Evolutionary conservation across 257 asterid genomes (phyloP).

Genomic region (Nicotiana undulata): DNA sequence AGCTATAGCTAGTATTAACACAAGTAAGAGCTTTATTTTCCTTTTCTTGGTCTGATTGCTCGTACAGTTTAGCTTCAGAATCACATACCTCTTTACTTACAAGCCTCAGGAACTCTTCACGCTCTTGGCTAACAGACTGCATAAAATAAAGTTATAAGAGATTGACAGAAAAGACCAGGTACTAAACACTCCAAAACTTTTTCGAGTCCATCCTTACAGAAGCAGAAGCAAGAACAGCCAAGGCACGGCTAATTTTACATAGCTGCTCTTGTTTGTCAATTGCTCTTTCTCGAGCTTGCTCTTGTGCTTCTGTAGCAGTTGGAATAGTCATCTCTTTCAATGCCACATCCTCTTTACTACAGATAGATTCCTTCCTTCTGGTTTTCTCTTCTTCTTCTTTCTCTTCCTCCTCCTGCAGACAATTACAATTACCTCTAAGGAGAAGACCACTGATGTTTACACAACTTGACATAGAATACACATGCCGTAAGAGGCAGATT

Average conservation of each 20-base stretch:
- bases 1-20: not conserved
- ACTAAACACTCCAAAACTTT: not conserved
- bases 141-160: slow-evolving; percentile 9
- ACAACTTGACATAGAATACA: not conserved
- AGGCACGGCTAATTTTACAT: slow-evolving; percentile 80
- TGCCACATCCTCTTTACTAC: slow-evolving; percentile 51
- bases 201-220: slow-evolving; percentile 40
- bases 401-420: slow-evolving; percentile 60
- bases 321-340: slow-evolving; percentile 54
- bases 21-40: not conserved
- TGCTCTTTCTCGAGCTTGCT: slow-evolving; percentile 71
- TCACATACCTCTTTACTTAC: slow-evolving; percentile 75
- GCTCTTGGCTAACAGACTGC: slow-evolving; percentile 90
- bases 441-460: not conserved
- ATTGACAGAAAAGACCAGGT: not conserved
- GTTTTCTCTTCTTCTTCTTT: slow-evolving; percentile 48
- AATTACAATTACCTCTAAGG: slow-evolving; percentile 1
- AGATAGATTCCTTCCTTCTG: slow-evolving; percentile 37
- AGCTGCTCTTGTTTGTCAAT: slow-evolving; percentile 73
- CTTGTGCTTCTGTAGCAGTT: slow-evolving; percentile 66
- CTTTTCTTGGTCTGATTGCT: slow-evolving; percentile 2
- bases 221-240: slow-evolving; percentile 89
- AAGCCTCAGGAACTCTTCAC: slow-evolving; percentile 79
- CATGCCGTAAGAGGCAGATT: not conserved
- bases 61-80: not conserved